Conservation (phyloP, 805 yeast genomes). For the Soucietia sequanensis region DNA sequence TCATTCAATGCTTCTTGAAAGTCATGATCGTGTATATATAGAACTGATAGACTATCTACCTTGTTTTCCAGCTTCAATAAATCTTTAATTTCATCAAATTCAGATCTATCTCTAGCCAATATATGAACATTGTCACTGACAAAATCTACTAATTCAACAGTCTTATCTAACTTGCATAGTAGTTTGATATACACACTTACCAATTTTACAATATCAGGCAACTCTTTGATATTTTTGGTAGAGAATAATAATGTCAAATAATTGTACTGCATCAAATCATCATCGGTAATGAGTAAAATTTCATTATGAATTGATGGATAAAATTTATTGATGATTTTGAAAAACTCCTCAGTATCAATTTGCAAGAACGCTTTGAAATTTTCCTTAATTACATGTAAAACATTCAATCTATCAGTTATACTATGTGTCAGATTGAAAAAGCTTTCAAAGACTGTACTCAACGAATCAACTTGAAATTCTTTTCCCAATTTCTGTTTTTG, state of each 20-base stretch:
- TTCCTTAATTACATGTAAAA: slow-evolving; percentile 19
- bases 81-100: slow-evolving; percentile 6
- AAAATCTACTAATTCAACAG: slow-evolving; percentile 11
- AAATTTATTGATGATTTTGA: slow-evolving; percentile 31
- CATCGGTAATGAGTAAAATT: slow-evolving; percentile 29
- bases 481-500: slow-evolving; percentile 9
- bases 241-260: slow-evolving; percentile 19
- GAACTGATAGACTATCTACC: slow-evolving; percentile 29
- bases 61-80: slow-evolving; percentile 20
- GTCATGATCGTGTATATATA: slow-evolving; percentile 21
- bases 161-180: slow-evolving; percentile 17
- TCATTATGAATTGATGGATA: slow-evolving; percentile 40
- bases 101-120: slow-evolving; percentile 6
- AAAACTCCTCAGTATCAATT: slow-evolving; percentile 34
- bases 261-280: slow-evolving; percentile 17
- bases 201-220: slow-evolving; percentile 5
- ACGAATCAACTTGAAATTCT: slow-evolving; percentile 6
- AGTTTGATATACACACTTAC: slow-evolving; percentile 23
- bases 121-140: slow-evolving; percentile 8
- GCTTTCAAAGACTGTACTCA: slow-evolving; percentile 26
- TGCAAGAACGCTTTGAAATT: slow-evolving; percentile 23
- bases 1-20: slow-evolving; percentile 29
- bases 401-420: slow-evolving; percentile 20
- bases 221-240: too few species aligned
- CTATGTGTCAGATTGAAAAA: slow-evolving; percentile 15